Conservation (phyloP, 139 green algal genomes). For the Zygnema circumcarinatum region DNA sequence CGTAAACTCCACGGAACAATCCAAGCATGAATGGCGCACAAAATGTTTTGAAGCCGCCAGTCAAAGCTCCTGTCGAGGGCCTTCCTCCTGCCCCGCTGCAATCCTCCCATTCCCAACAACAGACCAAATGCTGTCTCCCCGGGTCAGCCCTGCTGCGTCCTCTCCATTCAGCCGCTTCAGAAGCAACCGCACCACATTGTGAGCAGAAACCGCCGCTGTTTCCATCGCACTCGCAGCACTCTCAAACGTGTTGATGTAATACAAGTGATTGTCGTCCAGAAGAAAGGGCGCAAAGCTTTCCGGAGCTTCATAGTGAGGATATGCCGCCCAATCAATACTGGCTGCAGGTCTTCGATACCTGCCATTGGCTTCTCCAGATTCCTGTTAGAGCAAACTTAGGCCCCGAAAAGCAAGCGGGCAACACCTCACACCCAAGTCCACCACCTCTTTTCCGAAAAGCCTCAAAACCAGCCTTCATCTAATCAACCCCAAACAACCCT, state of each 20-base stretch:
- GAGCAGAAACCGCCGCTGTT: conserved; percentile 48
- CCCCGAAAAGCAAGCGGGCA: too few relatives aligned
- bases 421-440: conserved; percentile 1
- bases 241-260: conserved; percentile 58
- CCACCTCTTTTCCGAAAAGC: not conserved
- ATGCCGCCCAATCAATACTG: conserved; percentile 48
- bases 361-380: not conserved
- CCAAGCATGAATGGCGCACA: too few relatives aligned
- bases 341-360: conserved; percentile 2
- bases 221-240: conserved; percentile 54
- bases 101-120: too few relatives aligned
- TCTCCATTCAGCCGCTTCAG: not conserved
- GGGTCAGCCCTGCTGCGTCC: too few relatives aligned
- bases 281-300: conserved; percentile 52
- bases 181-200: conserved; percentile 49
- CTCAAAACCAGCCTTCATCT: not conserved
- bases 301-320: conserved; percentile 44
- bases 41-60: too few relatives aligned
- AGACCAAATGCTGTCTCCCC: too few relatives aligned
- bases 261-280: conserved; percentile 47
- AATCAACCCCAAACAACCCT: too few relatives aligned
- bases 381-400: not conserved
- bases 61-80: too few relatives aligned
- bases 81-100: too few relatives aligned
- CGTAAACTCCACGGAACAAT: too few relatives aligned